Evolutionary conservation across 2,329 filamentous ascomycete genomes (phyloP).

Genomic region (Aspergillus transmontanensis): DNA sequence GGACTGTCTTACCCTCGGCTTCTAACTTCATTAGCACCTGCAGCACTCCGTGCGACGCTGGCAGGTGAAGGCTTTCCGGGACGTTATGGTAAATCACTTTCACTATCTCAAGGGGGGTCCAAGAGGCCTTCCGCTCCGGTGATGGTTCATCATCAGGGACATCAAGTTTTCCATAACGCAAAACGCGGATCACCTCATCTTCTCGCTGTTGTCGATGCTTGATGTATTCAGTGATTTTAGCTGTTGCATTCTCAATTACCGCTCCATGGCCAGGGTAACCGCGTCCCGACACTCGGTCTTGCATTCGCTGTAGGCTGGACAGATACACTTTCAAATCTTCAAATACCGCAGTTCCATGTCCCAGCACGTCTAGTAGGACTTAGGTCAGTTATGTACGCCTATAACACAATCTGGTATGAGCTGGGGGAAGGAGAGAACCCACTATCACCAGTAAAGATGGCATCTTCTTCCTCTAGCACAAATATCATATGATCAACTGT

Average conservation of each 20-base stretch:
- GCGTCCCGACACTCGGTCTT: constrained; percentile 58
- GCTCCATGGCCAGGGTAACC: constrained; percentile 89
- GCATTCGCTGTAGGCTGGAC: constrained; percentile 69
- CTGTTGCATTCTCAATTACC: constrained; percentile 70
- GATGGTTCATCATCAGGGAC: constrained; percentile 34
- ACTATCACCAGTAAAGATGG: constrained; percentile 85
- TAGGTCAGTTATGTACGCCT: neutral
- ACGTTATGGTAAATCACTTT: constrained; percentile 82
- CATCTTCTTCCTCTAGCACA: constrained; percentile 73
- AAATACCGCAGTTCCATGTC: constrained; percentile 83
- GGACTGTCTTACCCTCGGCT: constrained; percentile 67
- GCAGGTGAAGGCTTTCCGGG: constrained; percentile 70
- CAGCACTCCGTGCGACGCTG: constrained; percentile 74
- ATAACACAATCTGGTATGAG: neutral
- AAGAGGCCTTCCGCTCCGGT: constrained; percentile 45
- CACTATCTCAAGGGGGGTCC: constrained; percentile 81
- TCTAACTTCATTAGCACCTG: constrained; percentile 81
- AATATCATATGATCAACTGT: constrained; percentile 81
- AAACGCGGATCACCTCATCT: constrained; percentile 69
- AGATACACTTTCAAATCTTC: constrained; percentile 74
- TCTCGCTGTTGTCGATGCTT: constrained; percentile 78
- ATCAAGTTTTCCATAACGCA: constrained; percentile 51
- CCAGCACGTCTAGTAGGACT: constrained; percentile 64
- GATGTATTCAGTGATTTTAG: constrained; percentile 80
- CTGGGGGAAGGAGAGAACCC: constrained; percentile 22